phyloP scores from a whole-genome alignment of 169 alveolate species.

The Eimeria necatrix region DNA sequence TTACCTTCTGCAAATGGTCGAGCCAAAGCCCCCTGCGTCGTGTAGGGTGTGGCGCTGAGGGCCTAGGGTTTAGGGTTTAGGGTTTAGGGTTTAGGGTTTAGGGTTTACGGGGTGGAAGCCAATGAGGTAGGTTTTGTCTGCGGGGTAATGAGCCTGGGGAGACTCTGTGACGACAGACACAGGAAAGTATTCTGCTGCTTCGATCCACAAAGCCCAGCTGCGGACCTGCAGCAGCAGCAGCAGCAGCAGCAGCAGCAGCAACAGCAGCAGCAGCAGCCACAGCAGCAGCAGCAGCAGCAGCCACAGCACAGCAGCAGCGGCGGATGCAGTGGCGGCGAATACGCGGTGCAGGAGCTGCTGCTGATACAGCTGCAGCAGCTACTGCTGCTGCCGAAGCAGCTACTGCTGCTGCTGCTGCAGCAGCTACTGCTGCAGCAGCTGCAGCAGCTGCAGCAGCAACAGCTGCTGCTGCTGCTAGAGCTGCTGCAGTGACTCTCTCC shows the following conservation, averaged over 20 bases:
- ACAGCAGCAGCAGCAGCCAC: neutral
- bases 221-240: neutral
- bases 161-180: neutral
- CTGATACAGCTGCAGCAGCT: no score
- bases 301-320: no score
- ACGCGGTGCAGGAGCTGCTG: neutral
- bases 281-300: neutral
- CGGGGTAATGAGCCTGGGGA: neutral
- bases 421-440: no score
- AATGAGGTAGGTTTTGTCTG: neutral
- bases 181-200: neutral
- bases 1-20: no score
- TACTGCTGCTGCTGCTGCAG: no score
- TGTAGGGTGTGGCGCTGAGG: no score
- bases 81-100: constrained; percentile 2
- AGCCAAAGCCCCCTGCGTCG: no score
- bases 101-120: neutral
- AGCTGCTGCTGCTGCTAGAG: no score
- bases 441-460: no score
- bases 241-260: neutral
- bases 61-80: neutral
- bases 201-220: neutral
- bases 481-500: neutral
- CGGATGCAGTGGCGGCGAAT: no score
- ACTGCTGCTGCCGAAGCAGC: no score